These are phyloP conservation scores for Ambrosia artemisiifolia DNA, from an alignment of 129 eudicot species.

Conservation along the genomic window DNA sequence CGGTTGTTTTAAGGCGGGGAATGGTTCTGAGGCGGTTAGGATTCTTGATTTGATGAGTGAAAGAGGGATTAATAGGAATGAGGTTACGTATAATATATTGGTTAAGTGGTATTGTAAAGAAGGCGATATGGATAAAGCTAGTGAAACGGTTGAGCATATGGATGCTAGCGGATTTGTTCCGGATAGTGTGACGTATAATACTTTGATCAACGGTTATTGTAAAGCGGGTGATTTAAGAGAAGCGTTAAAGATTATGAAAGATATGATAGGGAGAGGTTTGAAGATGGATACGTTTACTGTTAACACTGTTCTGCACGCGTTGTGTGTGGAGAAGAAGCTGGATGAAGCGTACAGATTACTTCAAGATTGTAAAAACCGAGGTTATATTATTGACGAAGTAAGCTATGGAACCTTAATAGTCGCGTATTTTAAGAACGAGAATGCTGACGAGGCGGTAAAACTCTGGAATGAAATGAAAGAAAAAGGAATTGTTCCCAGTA, in stretches of 20 bases:
- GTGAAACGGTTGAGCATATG: slow-evolving; percentile 45
- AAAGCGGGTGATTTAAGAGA: slow-evolving; percentile 57
- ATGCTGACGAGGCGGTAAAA: slow-evolving; percentile 48
- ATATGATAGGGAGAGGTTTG: slow-evolving; percentile 59
- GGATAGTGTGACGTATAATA: slow-evolving; percentile 69
- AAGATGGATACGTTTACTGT: slow-evolving; percentile 69
- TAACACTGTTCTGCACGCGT: slow-evolving; percentile 56
- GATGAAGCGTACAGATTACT: slow-evolving; percentile 63
- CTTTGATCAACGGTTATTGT: slow-evolving; percentile 61
- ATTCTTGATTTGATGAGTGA: slow-evolving; percentile 67
- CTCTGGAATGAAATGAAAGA: slow-evolving; percentile 86
- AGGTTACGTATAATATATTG: slow-evolving; percentile 63
- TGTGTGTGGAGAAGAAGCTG: slow-evolving; percentile 59
- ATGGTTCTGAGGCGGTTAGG: slow-evolving; percentile 44
- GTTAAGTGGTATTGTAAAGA: slow-evolving; percentile 73
- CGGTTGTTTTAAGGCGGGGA: slow-evolving; percentile 46
- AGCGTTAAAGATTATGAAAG: slow-evolving; percentile 53
- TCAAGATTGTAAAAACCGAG: slow-evolving; percentile 39
- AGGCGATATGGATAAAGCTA: slow-evolving; percentile 68
- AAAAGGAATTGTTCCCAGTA: slow-evolving; percentile 50
- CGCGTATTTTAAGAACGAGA: slow-evolving; percentile 61
- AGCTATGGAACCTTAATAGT: slow-evolving; percentile 79
- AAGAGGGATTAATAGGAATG: slow-evolving; percentile 52
- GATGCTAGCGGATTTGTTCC: slow-evolving; percentile 56
- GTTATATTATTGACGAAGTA: slow-evolving; percentile 71